Base-by-base conservation (phyloP, 2,329 filamentous ascomycete genomes). In the Lasiodiplodia citricola region DNA sequence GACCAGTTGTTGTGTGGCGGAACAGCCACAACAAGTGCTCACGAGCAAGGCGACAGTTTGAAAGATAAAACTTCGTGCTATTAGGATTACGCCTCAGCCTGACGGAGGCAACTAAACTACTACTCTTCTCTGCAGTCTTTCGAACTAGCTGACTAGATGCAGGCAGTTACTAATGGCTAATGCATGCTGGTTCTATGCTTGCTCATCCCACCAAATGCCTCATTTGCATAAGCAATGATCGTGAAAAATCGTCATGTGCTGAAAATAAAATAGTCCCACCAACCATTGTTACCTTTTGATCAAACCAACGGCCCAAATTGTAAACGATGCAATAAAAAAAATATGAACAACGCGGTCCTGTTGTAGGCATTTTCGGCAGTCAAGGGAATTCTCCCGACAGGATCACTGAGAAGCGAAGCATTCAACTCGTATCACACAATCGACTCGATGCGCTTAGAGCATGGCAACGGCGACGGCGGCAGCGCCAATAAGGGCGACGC, bases 401-500 rank as follows among this genome's bases (percentile, higher is more conserved):
- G 31, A 54, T 50, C 60, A 23, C 60, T 64, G 28, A 28, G 58
- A 64, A 64, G 60, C 10, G 60, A 64, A 64, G 13, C 1, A 2
- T 18, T 31, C 28, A 13, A 25, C 21, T 47, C 10, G 18, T 47
- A n/a, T 38, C 47, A 10, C 47, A 23, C 58, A 37, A 25, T 16
- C 7, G 3, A 6, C 23, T 51, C 25, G 2, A 7, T 5, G 8
- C 35, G 50, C 21, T 65, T 56, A 68, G 18, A 68, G 25, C 67
- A 68, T 65, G 25, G 58, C 58, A 37, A 68, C 38, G 16, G 67
- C 67, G 60, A 65, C 58, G 38, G 60, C 67, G 14, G 52, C 67
- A 3, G 58, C 67, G 23, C 58, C 67, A 51, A 68, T 5, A n/a
- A 68, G 37, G 23, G 67, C 67, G 21, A 68, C 8, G 14, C 67